These are phyloP conservation scores for Xylaria sp. DNA, from an alignment of 2,329 filamentous ascomycete species.

Conservation along the genomic window DNA sequence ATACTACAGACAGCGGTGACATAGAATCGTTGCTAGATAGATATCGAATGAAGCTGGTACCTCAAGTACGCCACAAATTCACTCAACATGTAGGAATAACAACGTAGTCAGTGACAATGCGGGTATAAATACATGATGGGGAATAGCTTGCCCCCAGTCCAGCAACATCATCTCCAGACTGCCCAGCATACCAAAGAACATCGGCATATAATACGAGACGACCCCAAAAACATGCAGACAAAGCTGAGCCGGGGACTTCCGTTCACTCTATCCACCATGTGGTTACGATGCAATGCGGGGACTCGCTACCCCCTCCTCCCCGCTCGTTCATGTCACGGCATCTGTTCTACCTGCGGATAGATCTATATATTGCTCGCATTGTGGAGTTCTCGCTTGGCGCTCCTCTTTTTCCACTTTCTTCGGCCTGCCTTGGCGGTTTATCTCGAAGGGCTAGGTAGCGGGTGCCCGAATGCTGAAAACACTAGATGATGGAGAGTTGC, in stretches of 20 bases:
- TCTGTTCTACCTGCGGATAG: background rate
- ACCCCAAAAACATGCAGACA: too few species aligned
- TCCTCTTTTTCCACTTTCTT: too few species aligned
- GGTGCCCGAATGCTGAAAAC: too few species aligned
- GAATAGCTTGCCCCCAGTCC: background rate
- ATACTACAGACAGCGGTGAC: too few species aligned
- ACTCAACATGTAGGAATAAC: background rate
- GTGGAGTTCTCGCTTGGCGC: background rate
- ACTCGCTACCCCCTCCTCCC: background rate
- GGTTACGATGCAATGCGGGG: background rate
- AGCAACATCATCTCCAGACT: background rate
- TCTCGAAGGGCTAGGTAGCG: too few species aligned
- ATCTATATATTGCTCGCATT: conserved; percentile 1
- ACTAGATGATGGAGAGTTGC: too few species aligned
- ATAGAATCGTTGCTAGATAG: too few species aligned
- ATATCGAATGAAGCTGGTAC: background rate
- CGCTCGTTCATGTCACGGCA: conserved; percentile 8
- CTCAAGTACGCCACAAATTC: background rate
- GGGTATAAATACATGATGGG: background rate
- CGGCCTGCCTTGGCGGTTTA: background rate
- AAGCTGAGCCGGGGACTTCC: too few species aligned
- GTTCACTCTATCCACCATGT: too few species aligned
- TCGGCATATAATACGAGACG: background rate
- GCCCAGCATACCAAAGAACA: background rate
- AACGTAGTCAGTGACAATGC: background rate